Conservation (phyloP, 73 alveolate genomes). For the Tetrahymena thermophila region DNA sequence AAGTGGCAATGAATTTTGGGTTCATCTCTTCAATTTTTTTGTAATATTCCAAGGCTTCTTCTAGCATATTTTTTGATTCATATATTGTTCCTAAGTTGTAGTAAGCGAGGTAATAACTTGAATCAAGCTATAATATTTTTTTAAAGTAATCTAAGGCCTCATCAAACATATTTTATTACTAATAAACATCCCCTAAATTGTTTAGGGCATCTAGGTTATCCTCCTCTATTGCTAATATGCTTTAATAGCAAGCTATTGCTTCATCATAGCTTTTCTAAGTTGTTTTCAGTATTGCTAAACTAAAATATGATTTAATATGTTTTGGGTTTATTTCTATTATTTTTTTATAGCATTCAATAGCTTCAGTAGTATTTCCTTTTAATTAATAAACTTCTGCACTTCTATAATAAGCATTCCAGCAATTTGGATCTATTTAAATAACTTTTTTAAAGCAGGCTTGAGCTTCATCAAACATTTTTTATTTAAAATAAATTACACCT, state of each 20-base stretch:
- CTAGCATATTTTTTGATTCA: not conserved
- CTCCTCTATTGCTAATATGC: not conserved
- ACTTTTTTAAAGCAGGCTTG: too few relatives aligned
- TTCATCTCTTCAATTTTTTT: not conserved
- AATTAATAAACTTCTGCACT: not conserved
- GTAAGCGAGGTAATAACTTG: not conserved
- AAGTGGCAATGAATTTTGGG: not conserved
- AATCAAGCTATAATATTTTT: too few relatives aligned
- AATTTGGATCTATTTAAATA: not conserved
- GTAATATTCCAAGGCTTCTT: not conserved
- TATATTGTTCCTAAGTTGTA: not conserved
- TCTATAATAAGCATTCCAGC: not conserved
- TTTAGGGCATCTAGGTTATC: not conserved
- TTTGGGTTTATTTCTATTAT: not conserved
- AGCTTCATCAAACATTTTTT: not conserved
- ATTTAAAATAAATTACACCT: not conserved
- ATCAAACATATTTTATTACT: not conserved
- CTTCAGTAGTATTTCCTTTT: not conserved
- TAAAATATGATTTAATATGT: not conserved
- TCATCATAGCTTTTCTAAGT: not conserved
- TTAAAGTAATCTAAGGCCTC: not conserved
- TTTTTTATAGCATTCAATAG: not conserved
- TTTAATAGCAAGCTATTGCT: not conserved
- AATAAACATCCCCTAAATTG: not conserved
- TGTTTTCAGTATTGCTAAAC: not conserved